phyloP scores from a whole-genome alignment of 345 rosid genomes.

The Hirschfeldia incana region DNA sequence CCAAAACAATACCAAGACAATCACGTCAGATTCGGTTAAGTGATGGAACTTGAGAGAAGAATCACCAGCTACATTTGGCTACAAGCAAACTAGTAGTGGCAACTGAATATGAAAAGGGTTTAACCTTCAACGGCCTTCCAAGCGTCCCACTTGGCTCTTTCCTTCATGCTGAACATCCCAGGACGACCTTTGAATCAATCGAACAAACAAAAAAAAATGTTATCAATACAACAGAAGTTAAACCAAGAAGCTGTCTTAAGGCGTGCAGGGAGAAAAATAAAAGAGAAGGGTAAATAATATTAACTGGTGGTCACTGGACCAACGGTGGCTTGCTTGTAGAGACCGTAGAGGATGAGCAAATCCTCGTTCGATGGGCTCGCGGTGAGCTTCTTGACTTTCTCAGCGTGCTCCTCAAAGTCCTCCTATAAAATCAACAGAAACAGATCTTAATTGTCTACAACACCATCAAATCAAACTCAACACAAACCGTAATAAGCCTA shows the following conservation, averaged over 20 bases:
- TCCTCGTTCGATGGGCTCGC: constrained; percentile 58
- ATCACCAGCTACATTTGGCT: not conserved
- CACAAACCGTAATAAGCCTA: not conserved
- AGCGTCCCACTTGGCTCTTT: constrained; percentile 95
- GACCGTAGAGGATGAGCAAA: constrained; percentile 80
- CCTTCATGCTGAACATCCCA: constrained; percentile 82
- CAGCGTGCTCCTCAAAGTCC: constrained; percentile 70
- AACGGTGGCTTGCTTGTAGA: constrained; percentile 75
- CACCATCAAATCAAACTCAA: not conserved
- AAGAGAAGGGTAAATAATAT: not conserved
- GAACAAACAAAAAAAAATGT: not conserved
- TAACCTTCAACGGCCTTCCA: constrained; percentile 99
- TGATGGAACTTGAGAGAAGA: not conserved
- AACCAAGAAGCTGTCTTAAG: too few species aligned
- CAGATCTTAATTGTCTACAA: not conserved
- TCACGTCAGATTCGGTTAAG: not conserved
- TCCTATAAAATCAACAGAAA: constrained; percentile 44
- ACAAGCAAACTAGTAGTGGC: not conserved
- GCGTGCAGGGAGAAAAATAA: not conserved
- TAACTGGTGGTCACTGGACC: constrained; percentile 81
- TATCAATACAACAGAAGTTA: too few species aligned
- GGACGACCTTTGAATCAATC: constrained; percentile 63
- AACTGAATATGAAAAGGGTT: not conserved
- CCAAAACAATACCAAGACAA: not conserved
- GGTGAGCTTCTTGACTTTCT: constrained; percentile 64